Base-by-base conservation (phyloP, 768 basidiomycete genomes). In the Fomitopsis pulvina region DNA sequence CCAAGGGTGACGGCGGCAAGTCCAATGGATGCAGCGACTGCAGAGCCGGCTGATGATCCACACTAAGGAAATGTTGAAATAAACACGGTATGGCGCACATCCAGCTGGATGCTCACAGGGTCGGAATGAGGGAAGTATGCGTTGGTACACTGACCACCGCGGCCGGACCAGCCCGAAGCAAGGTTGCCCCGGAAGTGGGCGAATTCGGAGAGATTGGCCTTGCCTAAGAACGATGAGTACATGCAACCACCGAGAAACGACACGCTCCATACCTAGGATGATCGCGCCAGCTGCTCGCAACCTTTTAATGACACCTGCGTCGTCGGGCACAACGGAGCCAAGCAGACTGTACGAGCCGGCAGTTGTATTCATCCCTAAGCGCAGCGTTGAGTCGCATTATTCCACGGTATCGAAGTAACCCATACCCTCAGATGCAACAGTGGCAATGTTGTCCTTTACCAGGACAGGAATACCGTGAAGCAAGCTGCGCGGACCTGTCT, bases 1-100 rank as follows among this genome's bases (percentile, higher is more conserved):
- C 76, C 75, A 18, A 78, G 61, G n/a, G 70, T 56, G 1, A 59
- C 72, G 1, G 72, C 63, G 5, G 66, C 65, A 28, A 78, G 67
- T 20, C 76, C 74, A 30, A 77, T 53, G 6, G 75, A 60, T 16
- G 65, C 55, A 12, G 65, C 56, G 24, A 70, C 63, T 4, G 68
- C 75, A 50, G 71, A 72, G 24, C 76, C 76, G 4, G 71, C 66
- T 38, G 70, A 71, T 14, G 69, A 70, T 24, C 71, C 72, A 25
- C 9, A 60, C 65, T 43, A 9, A 20, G 9, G n/a, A 34, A 11
- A 24, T 10, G 21, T 34, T 27, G 4, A 37, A 16, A 10, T 16
- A n/a, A 26, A 34, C 22, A 26, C 5, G 16, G 44, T 16, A 24
- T 28, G 20, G 14, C 6, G 12, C 16, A 4, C 12, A 32, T 14